phyloP scores from a whole-genome alignment of 2,329 filamentous ascomycete genomes.

The Aureobasidium lini region DNA sequence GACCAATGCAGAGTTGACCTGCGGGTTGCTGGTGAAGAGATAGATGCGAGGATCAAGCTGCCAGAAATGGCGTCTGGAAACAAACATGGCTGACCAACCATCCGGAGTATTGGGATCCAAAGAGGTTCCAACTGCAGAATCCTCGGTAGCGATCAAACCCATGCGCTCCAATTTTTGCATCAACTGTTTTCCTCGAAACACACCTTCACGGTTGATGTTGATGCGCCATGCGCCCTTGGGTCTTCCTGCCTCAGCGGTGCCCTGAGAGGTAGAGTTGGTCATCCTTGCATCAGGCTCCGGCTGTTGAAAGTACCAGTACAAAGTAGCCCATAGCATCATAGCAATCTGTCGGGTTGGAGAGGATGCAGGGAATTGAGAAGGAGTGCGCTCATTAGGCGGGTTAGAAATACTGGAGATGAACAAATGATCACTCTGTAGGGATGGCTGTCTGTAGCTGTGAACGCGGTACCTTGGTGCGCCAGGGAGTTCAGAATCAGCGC shows the following conservation, averaged over 20 bases:
- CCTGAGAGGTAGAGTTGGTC: slow-evolving; percentile 53
- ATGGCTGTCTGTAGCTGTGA: slow-evolving; percentile 66
- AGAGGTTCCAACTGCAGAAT: slow-evolving; percentile 62
- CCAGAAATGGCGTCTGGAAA: slow-evolving; percentile 78
- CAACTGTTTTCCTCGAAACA: slow-evolving; percentile 73
- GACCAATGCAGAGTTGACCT: slow-evolving; percentile 31
- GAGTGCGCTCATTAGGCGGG: slow-evolving; percentile 71
- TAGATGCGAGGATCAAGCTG: slow-evolving; percentile 82
- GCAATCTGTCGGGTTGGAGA: slow-evolving; percentile 85
- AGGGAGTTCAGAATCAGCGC: neutral
- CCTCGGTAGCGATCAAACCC: slow-evolving; percentile 71
- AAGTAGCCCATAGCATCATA: slow-evolving; percentile 91
- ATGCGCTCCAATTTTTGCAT: slow-evolving; percentile 89
- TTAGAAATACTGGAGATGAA: slow-evolving; percentile 91
- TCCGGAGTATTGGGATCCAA: slow-evolving; percentile 49
- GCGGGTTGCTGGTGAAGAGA: slow-evolving; percentile 66
- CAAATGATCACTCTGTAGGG: slow-evolving; percentile 68
- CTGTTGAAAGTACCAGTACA: slow-evolving; percentile 98
- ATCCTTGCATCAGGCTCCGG: slow-evolving; percentile 60
- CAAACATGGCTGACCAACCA: slow-evolving; percentile 74
- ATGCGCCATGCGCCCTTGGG: slow-evolving; percentile 84
- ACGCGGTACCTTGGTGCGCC: slow-evolving; percentile 35
- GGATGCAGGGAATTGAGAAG: slow-evolving; percentile 66
- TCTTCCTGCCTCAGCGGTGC: slow-evolving; percentile 58
- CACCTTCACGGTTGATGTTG: slow-evolving; percentile 76